These are phyloP conservation scores for Paramecium octaurelia DNA, from an alignment of 73 alveolate species.

Conservation along the genomic window DNA sequence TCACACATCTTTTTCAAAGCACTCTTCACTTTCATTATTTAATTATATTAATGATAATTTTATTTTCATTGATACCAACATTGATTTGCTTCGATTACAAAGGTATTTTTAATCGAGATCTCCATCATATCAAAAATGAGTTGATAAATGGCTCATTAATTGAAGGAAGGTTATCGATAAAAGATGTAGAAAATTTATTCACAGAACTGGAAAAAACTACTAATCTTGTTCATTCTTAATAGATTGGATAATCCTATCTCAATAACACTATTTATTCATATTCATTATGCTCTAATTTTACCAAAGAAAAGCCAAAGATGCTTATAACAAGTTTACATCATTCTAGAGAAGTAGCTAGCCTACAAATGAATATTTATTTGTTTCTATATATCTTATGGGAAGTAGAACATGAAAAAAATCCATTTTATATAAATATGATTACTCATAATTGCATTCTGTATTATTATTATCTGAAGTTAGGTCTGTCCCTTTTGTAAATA, in stretches of 20 bases:
- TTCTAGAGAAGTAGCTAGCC: slow-evolving; percentile 16
- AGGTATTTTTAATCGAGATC: background rate
- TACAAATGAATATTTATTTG: background rate
- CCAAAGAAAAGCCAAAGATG: background rate
- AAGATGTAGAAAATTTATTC: background rate
- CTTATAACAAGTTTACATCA: slow-evolving; percentile 42
- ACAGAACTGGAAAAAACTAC: background rate
- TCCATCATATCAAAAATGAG: background rate
- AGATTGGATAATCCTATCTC: background rate
- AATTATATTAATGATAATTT: background rate
- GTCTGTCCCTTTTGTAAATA: slow-evolving; percentile 83
- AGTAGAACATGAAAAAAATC: background rate
- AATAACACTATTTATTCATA: background rate
- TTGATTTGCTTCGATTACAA: background rate
- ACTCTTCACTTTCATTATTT: slow-evolving; percentile 51
- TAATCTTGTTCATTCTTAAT: background rate
- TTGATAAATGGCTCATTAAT: background rate
- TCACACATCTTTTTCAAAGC: slow-evolving; percentile 56
- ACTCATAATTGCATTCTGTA: background rate
- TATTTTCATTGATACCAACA: background rate
- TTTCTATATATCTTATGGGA: background rate
- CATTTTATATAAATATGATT: background rate
- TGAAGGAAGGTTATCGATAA: background rate
- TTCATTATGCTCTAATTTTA: background rate
- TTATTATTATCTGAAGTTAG: background rate